These are phyloP conservation scores for Boletus vermiculosoides DNA, from an alignment of 768 basidiomycete species.

Conservation along the genomic window DNA sequence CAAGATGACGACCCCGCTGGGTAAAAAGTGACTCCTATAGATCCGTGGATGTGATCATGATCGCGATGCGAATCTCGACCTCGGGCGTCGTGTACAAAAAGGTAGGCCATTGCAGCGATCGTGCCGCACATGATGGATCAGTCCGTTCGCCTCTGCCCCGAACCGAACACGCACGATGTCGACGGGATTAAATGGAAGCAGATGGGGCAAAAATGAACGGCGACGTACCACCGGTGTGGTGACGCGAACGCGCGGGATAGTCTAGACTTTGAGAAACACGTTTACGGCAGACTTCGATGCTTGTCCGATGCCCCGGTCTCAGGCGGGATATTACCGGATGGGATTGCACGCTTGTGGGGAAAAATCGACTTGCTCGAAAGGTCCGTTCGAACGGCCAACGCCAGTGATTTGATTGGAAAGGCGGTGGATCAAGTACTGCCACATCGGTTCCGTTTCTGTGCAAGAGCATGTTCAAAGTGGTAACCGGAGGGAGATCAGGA, in stretches of 20 bases:
- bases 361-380: neutral
- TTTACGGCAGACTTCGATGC: slow-evolving; percentile 4
- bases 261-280: neutral
- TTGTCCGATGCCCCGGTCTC: slow-evolving; percentile 2
- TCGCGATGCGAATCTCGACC: neutral
- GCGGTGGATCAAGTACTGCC: neutral
- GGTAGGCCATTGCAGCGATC: neutral
- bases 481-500: slow-evolving; percentile 6
- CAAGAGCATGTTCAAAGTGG: neutral
- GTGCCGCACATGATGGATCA: neutral
- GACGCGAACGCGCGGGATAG: neutral
- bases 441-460: slow-evolving; percentile 2
- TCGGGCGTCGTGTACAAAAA: neutral
- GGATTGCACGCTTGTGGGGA: slow-evolving; percentile 2
- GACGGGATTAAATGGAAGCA: slow-evolving; percentile 5
- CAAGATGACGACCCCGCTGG: neutral
- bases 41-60: neutral
- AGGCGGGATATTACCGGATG: neutral
- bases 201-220: slow-evolving; percentile 9
- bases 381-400: neutral
- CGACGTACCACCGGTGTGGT: slow-evolving; percentile 12
- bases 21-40: neutral
- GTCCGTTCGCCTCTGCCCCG: neutral
- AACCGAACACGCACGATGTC: neutral
- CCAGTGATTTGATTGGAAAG: neutral